These are phyloP conservation scores for Fusarium tanahbumbuense DNA, from an alignment of 2,329 filamentous ascomycete species.

Conservation along the genomic window DNA sequence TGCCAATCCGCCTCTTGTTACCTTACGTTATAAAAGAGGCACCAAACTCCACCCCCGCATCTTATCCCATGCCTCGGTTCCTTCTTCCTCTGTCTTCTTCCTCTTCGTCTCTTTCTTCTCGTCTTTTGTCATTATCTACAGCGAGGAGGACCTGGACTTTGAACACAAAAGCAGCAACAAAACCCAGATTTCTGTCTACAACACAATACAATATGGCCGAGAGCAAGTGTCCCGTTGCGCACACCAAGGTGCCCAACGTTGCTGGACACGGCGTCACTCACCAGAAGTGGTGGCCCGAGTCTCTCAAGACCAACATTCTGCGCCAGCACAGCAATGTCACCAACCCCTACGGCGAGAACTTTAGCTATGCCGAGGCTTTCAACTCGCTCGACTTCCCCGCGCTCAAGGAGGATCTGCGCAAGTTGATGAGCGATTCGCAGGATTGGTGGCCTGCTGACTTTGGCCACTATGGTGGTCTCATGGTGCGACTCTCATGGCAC, in stretches of 20 bases:
- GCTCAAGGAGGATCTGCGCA: slow-evolving; percentile 77
- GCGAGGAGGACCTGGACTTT: slow-evolving; percentile 24
- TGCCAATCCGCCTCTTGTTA: slow-evolving; percentile 31
- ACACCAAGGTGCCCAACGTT: slow-evolving; percentile 27
- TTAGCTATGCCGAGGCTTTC: slow-evolving; percentile 32
- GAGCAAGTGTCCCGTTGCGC: slow-evolving; percentile 33
- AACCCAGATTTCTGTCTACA: not conserved
- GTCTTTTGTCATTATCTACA: slow-evolving; percentile 17
- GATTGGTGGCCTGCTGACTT: slow-evolving; percentile 87
- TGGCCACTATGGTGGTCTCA: slow-evolving; percentile 83
- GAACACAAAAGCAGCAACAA: not conserved
- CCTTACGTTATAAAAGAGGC: not conserved
- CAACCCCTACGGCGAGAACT: slow-evolving; percentile 35
- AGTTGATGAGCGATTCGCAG: slow-evolving; percentile 81
- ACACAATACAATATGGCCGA: slow-evolving; percentile 30
- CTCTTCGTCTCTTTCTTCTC: slow-evolving; percentile 15
- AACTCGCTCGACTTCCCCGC: slow-evolving; percentile 53
- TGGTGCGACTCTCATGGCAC: slow-evolving; percentile 86
- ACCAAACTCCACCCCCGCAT: slow-evolving; percentile 38
- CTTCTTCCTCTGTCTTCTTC: slow-evolving; percentile 6
- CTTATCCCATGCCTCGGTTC: slow-evolving; percentile 27
- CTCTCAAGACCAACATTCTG: slow-evolving; percentile 37
- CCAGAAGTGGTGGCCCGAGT: slow-evolving; percentile 35
- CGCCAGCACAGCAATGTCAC: slow-evolving; percentile 28
- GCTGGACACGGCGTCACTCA: slow-evolving; percentile 31